A percentile compares a stretch with the other conserved stretches of the same genome.
Conservation (phyloP, 345 rosid genomes). For the Ailanthus altissimus region DNA sequence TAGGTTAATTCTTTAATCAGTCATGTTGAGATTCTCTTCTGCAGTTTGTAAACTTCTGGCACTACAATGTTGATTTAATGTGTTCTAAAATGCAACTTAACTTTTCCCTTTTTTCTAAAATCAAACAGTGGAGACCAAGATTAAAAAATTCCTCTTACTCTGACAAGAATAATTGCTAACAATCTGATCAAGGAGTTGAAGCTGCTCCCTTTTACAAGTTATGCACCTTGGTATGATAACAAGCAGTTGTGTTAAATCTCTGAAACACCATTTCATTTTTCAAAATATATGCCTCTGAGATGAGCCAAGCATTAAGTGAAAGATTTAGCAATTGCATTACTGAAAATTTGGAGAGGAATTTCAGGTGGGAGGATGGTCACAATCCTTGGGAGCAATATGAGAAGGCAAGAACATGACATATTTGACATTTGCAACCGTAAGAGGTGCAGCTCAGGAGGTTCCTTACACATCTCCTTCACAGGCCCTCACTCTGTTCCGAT, state of each 20-base stretch:
- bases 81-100: neutral
- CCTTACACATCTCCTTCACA: constrained; percentile 33
- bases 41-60: too few relatives aligned
- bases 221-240: constrained; percentile 32
- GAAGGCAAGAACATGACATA: constrained; percentile 25
- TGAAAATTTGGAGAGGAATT: too few relatives aligned
- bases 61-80: neutral
- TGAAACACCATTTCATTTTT: neutral
- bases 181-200: constrained; percentile 38
- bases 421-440: constrained; percentile 28
- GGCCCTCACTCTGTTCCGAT: constrained; percentile 28
- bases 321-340: too few relatives aligned
- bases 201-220: constrained; percentile 15
- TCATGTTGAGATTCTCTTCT: neutral
- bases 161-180: constrained; percentile 41
- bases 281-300: too few relatives aligned
- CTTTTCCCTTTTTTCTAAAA: neutral
- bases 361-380: constrained; percentile 39
- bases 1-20: constrained; percentile 26
- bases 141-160: constrained; percentile 32
- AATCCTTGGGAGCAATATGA: constrained; percentile 17
- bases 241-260: constrained; percentile 20
- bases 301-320: too few relatives aligned
- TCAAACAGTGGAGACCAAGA: constrained; percentile 44
- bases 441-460: constrained; percentile 35